These are phyloP conservation scores for Globisporangium rhizosaccharum DNA, from an alignment of 352 stramenopile species.

Conservation along the genomic window DNA sequence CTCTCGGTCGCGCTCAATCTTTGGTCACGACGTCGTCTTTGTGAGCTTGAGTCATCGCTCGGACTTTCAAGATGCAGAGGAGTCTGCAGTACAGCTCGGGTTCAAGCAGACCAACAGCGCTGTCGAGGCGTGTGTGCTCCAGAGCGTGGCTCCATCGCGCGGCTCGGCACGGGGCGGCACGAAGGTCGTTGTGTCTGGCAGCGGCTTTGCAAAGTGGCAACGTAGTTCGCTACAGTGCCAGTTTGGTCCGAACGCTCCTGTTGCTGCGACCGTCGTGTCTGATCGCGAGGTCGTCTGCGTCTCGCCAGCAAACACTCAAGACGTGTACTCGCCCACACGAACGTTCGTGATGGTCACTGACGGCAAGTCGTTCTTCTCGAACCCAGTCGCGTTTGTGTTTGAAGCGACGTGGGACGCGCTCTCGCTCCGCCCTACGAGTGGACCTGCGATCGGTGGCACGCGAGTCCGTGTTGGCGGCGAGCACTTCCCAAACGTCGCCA, in stretches of 20 bases:
- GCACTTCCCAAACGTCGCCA: constrained; percentile 22
- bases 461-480: constrained; percentile 27
- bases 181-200: constrained; percentile 30
- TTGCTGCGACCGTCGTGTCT: constrained; percentile 24
- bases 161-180: constrained; percentile 39
- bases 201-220: constrained; percentile 27
- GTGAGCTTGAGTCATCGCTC: constrained; percentile 36
- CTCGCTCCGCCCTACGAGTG: constrained; percentile 19
- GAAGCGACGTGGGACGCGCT: constrained; percentile 30
- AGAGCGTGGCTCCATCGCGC: constrained; percentile 21
- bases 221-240: constrained; percentile 35
- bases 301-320: constrained; percentile 22
- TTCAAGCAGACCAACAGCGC: constrained; percentile 22
- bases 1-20: constrained; percentile 38
- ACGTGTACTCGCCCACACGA: constrained; percentile 14
- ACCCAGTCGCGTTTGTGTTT: constrained; percentile 49
- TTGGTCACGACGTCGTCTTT: constrained; percentile 59
- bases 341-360: constrained; percentile 61
- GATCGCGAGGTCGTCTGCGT: constrained; percentile 38
- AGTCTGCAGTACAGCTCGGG: constrained; percentile 35
- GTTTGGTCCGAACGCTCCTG: constrained; percentile 40
- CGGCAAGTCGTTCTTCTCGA: constrained; percentile 45
- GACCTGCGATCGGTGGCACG: constrained; percentile 29
- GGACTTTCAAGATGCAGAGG: constrained; percentile 38
- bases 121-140: constrained; percentile 13